Evolutionary conservation across 148 eudicot genomes (phyloP), one percentile per base, ranked within the genome.

Genomic region (Diospyros lotus): DNA sequence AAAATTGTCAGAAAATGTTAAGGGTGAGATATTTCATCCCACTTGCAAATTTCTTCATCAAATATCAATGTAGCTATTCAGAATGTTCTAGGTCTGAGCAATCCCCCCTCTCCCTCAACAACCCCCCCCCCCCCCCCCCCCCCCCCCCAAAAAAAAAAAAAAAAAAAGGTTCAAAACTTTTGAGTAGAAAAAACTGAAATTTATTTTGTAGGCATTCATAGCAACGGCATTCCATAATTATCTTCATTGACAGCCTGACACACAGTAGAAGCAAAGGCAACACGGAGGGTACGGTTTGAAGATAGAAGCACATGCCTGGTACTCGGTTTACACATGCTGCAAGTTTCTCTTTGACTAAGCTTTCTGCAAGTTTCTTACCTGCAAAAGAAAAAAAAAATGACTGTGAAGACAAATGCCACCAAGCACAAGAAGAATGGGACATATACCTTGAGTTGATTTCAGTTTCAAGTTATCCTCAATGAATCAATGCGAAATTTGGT

Each of bases 301-400:
- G 4, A 62, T 65, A 59, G 7, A 69, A 60, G 66, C 72, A 82
- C 85, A 44, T 76, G 79, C 98, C 98, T 90, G 98, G 98, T n/a
- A 94, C 97, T 75, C 91, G 81, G 72, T 94, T 94, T 6, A 94
- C 98, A 80, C 99, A 95, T 56, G 98, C 98, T 70, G 99, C 97
- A 76, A 95, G 99, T 74, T 88, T 93, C 75, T 80, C 96, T 77
- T 89, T 93, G 68, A 95, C 94, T 53, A 95, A 84, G 89, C 99
- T 93, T 67, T 83, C 93, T 38, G 99, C 96, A 71, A 91, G 83
- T 79, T 94, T 89, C 80, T 90, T 87, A 66, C 98, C 97, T 94
- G 83, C 61, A 74, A 1, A 17, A 74, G 1, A 38, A 77, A 60
- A 17, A 15, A 59, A 45, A 61, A 71, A 44, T 42, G 28, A 28